Percentiles rank a stretch among this genome's conserved stretches.
These are phyloP conservation scores for Mesostigma viride DNA, from an alignment of 139 green algal species.

Conservation along the genomic window DNA sequence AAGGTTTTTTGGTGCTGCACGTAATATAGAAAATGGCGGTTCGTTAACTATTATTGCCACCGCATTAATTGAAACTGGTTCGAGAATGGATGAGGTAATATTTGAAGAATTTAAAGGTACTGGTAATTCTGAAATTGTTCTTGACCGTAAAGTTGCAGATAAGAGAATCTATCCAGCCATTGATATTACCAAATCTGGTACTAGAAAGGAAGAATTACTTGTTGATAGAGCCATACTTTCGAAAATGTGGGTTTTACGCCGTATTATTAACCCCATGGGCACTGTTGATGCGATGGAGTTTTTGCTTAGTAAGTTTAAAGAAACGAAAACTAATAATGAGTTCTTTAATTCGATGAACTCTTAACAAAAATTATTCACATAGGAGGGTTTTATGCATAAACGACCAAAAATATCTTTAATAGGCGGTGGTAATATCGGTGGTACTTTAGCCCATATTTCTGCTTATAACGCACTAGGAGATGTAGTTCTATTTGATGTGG, in stretches of 20 bases:
- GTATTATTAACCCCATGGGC: not conserved
- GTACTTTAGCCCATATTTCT: not conserved
- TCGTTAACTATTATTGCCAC: slow-evolving; percentile 3
- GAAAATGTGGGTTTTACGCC: not conserved
- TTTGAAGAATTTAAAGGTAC: slow-evolving; percentile 13
- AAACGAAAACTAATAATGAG: slow-evolving; percentile 5
- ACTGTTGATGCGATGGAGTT: not conserved
- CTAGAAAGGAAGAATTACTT: not conserved
- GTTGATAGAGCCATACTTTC: not conserved
- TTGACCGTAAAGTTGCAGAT: not conserved
- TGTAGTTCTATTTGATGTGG: no score
- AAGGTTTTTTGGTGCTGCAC: not conserved
- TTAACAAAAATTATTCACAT: not conserved
- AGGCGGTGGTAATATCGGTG: not conserved
- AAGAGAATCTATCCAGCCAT: slow-evolving; percentile 3
- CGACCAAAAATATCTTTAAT: not conserved
- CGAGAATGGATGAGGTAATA: slow-evolving; percentile 3
- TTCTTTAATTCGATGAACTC: slow-evolving; percentile 6
- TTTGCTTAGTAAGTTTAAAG: not conserved
- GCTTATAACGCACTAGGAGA: no score
- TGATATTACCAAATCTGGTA: not conserved
- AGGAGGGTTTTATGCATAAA: not conserved
- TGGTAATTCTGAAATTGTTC: not conserved
- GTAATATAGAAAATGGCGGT: slow-evolving; percentile 6
- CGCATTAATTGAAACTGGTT: slow-evolving; percentile 4